Evolutionary conservation across 164 flowering plant genomes (phyloP), one percentile per base, ranked within the genome.

Genomic region (Magnolia sinica): DNA sequence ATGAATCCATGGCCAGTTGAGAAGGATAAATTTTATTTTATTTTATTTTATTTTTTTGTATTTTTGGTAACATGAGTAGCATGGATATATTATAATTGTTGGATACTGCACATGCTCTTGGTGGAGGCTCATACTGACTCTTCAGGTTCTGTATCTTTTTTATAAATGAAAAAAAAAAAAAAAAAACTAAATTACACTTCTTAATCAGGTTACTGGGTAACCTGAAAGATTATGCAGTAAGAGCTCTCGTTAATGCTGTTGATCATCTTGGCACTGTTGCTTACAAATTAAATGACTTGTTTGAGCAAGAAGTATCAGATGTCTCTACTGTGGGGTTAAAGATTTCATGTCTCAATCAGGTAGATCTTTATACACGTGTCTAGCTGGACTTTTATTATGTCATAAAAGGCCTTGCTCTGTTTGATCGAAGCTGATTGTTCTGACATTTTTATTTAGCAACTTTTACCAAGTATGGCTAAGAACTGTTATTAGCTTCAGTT

Each of bases 241-340:
- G 91, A 77, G 98, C 98, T 68, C 91, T 96, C 50, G 99, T 96
- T 29, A 94, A 96, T 87, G 94, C 98, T 70, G 95, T 96, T 75
- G 99, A 96, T 85, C 99, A 96, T 80, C 96, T 96, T 76, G 99
- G 98, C 50, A 94, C 98, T 73, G 98, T 96, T 80, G 97, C 99
- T 18, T 94, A 84, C 88, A 96, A 96, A 76, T 84, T 96, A 76
- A 89, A 87, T 64, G 99, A 94, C 71, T 87, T 96, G 80, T 86
- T 96, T 76, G 98, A 96, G 82, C 96, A 94, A 80, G 96, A 96
- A 82, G 76, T 90, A 19, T 72, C 74, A 49, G 96, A 94, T 55
- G 79, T 88, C 72, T 89, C 97, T 31, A 81, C 90, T 61, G 85
- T 86, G 84, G 98, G 92, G 78, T 80, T 90, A 37, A 88, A 90